Conservation (phyloP, 2,329 filamentous ascomycete species). For the Hymenoscyphus salicellus region DNA sequence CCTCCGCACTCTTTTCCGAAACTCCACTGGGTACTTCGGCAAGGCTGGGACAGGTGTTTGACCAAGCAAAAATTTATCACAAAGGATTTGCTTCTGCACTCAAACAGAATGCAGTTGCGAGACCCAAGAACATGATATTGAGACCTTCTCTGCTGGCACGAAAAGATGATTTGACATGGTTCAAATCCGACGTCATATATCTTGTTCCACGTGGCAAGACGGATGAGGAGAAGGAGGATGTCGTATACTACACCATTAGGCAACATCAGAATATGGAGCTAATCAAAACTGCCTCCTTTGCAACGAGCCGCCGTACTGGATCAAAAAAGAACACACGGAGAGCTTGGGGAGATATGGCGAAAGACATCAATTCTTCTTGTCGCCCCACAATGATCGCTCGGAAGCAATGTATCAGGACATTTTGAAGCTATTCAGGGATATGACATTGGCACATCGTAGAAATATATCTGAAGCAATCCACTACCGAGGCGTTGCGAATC, state of each 20-base stretch:
- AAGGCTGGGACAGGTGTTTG: neutral
- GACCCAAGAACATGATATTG: neutral
- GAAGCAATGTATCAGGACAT: neutral
- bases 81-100: neutral
- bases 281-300: neutral
- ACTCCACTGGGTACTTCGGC: neutral
- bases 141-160: neutral
- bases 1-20: neutral
- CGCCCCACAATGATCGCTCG: neutral
- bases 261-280: neutral
- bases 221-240: neutral
- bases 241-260: neutral
- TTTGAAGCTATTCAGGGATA: neutral
- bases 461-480: neutral
- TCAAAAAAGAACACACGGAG: neutral
- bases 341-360: neutral
- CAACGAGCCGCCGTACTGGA: neutral
- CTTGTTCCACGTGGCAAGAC: neutral
- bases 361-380: neutral
- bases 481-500: neutral
- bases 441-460: no score
- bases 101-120: neutral
- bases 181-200: neutral
- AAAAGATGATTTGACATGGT: neutral
- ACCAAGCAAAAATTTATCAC: neutral